Base-by-base conservation (phyloP, 202 grass and related monocot genomes). In the Elaeis oleifera region DNA sequence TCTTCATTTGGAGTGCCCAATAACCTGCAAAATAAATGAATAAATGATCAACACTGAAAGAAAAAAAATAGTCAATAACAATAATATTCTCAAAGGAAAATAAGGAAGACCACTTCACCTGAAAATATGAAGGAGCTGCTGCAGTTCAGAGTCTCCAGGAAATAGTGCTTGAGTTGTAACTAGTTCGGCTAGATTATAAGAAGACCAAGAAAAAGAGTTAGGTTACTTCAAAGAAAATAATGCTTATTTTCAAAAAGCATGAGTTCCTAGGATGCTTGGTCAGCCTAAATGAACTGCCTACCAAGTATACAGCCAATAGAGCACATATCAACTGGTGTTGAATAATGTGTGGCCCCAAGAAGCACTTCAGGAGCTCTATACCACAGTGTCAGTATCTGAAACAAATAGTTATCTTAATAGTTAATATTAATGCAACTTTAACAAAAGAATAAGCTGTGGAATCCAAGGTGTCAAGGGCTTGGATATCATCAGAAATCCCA, bases 101-200 rank as follows among this genome's bases (percentile, higher is more conserved):
- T 36, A 51, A 23, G 5, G 22, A 17, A 22, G 17, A 32, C 19
- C 9, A 49, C 61, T 58, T 75, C 83, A 85, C 94, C 90, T 92
- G 88, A 99, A 99, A 58, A 99, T 99, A 70, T 99, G 85, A 61
- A 99, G 77, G n/a, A 99, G 82, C 61, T 99, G 94, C 71, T 99
- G 94, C 54, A 99, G 57, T 79, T 99, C 92, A 18, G 92, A 97
- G 57, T 97, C 92, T 21, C 92, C 92, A 13, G 79, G 67, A 70
- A 97, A 86, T 32, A 97, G 75, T 15, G 92, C 69, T 56, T 85
- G 76, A 32, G 63, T 99, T 2, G 94, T 99, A 51, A 92, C 57
- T 67, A 99, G 4, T 61, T 99, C 94, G 73, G 94, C 94, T 99
- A 72, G 36, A 7, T 80, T 70, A 63, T 50, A 75, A 49, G 6